phyloP scores from a whole-genome alignment of 75 land plant species.

The Sequoia sempervirens region DNA sequence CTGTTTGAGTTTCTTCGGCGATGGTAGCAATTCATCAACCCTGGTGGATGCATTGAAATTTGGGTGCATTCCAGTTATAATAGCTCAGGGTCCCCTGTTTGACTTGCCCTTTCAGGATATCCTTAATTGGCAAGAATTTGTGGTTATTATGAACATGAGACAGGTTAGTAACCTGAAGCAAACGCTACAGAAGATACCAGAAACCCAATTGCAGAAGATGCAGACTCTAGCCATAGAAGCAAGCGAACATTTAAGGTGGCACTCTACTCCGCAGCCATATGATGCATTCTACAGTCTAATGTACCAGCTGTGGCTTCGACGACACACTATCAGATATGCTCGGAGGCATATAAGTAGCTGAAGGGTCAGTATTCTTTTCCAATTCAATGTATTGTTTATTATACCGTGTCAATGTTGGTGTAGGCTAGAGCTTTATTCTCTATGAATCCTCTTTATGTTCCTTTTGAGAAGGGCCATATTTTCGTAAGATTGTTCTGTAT shows the following conservation, averaged over 20 bases:
- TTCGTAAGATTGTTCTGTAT: not conserved
- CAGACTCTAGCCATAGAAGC: constrained; percentile 30
- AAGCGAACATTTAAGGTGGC: constrained; percentile 56
- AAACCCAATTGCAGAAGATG: constrained; percentile 29
- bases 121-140: constrained; percentile 55
- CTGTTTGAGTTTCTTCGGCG: constrained; percentile 43
- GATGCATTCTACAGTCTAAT: constrained; percentile 63
- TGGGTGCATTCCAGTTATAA: constrained; percentile 74
- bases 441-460: not conserved
- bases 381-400: not conserved
- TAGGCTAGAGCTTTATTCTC: not conserved
- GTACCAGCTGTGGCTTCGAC: constrained; percentile 68
- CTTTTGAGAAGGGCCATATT: not conserved
- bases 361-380: not conserved
- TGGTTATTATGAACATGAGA: constrained; percentile 31
- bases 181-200: constrained; percentile 18
- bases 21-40: constrained; percentile 17
- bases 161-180: constrained; percentile 27
- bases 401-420: not conserved
- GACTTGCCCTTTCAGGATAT: constrained; percentile 69
- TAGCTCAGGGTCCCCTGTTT: constrained; percentile 36
- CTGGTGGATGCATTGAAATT: constrained; percentile 38
- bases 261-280: constrained; percentile 25
- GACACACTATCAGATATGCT: constrained; percentile 57
- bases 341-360: constrained; percentile 15